Evolutionary conservation across 257 asterid genomes (phyloP).

Genomic region (Ehretia macrophylla): DNA sequence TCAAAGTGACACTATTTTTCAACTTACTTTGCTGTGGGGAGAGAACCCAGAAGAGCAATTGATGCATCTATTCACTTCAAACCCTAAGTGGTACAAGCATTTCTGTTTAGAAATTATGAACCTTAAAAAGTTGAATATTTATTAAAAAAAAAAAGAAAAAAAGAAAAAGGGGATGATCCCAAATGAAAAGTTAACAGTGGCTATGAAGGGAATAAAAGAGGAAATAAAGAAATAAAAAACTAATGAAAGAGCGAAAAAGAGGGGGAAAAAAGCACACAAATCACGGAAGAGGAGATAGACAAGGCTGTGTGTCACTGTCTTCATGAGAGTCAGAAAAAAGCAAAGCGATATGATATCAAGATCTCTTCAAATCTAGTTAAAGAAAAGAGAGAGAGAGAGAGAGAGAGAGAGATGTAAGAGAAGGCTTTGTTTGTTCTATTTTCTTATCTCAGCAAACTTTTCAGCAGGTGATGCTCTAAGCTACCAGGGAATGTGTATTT

Average conservation of each 20-base stretch:
- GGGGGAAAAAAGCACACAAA: constrained; percentile 17
- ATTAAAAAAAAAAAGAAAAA: too few species aligned
- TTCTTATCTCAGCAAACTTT: constrained; percentile 4
- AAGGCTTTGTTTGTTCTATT: neutral
- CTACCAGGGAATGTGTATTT: constrained; percentile 17
- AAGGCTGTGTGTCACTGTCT: constrained; percentile 23
- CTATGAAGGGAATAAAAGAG: neutral
- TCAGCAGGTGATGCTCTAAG: constrained; percentile 2
- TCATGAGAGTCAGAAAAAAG: constrained; percentile 21
- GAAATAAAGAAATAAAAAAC: neutral
- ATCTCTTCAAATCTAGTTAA: constrained; percentile 34
- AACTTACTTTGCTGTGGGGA: neutral
- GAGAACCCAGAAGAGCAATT: neutral
- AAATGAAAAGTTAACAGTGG: neutral
- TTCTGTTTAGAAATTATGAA: neutral
- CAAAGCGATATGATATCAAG: constrained; percentile 8
- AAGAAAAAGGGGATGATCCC: neutral
- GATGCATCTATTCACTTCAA: neutral
- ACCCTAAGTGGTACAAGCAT: neutral
- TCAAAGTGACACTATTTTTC: too few species aligned
- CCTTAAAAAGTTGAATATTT: too few species aligned
- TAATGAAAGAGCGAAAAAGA: neutral
- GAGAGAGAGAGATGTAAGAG: neutral
- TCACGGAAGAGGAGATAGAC: constrained; percentile 12
- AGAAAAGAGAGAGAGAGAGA: neutral